Conservation (phyloP, 73 alveolate genomes). For the Diophrys sp. region DNA sequence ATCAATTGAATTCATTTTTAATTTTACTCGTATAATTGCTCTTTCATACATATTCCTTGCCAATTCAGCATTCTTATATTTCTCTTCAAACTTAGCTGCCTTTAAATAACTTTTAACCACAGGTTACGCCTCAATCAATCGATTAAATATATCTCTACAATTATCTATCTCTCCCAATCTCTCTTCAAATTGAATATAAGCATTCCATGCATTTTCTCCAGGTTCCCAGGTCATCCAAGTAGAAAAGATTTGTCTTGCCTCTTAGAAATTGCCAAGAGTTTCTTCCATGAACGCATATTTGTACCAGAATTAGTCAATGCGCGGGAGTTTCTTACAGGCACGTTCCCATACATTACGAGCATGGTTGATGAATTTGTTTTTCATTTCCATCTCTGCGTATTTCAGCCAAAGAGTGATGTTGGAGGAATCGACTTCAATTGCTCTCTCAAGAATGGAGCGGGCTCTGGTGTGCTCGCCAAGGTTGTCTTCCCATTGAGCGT, state of each 20-base stretch:
- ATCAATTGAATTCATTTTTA: no score
- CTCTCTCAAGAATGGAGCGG: slow-evolving; percentile 98
- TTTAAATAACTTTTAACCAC: slow-evolving; percentile 87
- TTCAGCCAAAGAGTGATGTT: slow-evolving; percentile 92
- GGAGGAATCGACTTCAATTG: slow-evolving; percentile 96
- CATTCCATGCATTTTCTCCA: slow-evolving; percentile 91
- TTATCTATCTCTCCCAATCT: slow-evolving; percentile 90
- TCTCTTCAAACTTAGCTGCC: slow-evolving; percentile 98
- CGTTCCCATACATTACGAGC: slow-evolving; percentile 99
- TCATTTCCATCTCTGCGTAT: slow-evolving; percentile 99
- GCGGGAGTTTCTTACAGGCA: slow-evolving; percentile 93
- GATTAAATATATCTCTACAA: slow-evolving; percentile 81
- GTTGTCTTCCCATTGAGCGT: slow-evolving; percentile 91
- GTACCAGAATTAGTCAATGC: slow-evolving; percentile 96
- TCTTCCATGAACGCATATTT: slow-evolving; percentile 99
- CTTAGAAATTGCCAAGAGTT: slow-evolving; percentile 87
- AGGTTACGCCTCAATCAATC: slow-evolving; percentile 72
- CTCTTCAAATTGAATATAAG: slow-evolving; percentile 91
- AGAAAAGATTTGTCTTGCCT: slow-evolving; percentile 91
- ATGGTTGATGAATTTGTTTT: slow-evolving; percentile 97
- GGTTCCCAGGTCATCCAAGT: slow-evolving; percentile 99
- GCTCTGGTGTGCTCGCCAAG: slow-evolving; percentile 89
- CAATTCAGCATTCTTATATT: slow-evolving; percentile 73
- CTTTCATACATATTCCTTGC: slow-evolving; percentile 92
- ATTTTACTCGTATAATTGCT: no score